Evolutionary conservation across 495 filamentous ascomycete species (phyloP).

Genomic region (Podospora bellae-mahoneyi): DNA sequence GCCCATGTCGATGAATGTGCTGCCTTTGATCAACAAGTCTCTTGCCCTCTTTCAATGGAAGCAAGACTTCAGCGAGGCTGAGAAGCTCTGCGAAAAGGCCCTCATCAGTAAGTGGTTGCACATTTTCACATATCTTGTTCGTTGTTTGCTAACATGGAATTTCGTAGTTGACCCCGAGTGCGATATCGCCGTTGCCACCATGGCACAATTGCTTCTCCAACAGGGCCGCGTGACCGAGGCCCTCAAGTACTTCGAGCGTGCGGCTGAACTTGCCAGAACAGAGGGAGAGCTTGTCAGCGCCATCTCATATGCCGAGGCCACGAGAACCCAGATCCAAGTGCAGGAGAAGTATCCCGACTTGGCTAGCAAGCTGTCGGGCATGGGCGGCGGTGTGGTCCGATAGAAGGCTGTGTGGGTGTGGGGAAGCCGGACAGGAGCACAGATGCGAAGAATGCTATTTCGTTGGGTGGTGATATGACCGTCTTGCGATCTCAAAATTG

Average conservation of each 20-base stretch:
- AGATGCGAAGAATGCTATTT: not conserved
- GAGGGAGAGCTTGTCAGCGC: constrained; percentile 96
- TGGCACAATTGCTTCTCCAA: constrained; percentile 97
- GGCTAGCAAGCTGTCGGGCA: constrained; percentile 73
- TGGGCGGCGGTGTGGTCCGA: constrained; percentile 45
- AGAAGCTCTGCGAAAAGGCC: constrained; percentile 95
- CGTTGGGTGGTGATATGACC: not conserved
- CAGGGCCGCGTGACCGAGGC: constrained; percentile 96
- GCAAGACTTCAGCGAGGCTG: constrained; percentile 89
- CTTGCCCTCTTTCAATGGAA: constrained; percentile 97
- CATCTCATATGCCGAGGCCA: constrained; percentile 94
- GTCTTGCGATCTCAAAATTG: not conserved
- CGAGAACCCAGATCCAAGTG: constrained; percentile 92
- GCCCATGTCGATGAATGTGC: constrained; percentile 91
- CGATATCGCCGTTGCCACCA: constrained; percentile 97
- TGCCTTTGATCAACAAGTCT: constrained; percentile 98
- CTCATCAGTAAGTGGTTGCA: constrained; percentile 73
- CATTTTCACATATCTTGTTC: not conserved
- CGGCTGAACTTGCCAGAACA: constrained; percentile 90
- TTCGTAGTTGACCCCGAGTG: constrained; percentile 95
- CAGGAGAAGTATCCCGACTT: constrained; percentile 98
- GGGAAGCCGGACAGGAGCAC: not conserved
- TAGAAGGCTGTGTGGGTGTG: constrained; percentile 16
- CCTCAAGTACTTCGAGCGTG: constrained; percentile 94
- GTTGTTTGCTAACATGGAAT: constrained; percentile 28